Percentiles rank a stretch among this genome's conserved stretches.
Conservation (phyloP, 768 basidiomycete species). For the Botryobasidium botryosum region DNA sequence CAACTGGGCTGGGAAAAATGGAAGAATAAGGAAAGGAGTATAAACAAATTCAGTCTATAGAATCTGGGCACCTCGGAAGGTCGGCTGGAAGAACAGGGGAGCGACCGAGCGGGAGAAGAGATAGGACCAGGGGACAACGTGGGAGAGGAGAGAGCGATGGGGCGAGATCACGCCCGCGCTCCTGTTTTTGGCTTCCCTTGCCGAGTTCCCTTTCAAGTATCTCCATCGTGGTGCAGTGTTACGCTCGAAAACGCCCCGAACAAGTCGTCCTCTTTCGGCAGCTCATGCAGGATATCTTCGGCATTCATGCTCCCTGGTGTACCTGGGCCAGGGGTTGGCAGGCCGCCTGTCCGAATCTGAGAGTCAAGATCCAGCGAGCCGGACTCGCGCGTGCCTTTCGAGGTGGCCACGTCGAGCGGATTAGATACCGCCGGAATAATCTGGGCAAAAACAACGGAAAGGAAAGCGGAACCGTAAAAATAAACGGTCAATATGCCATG, state of each 20-base stretch:
- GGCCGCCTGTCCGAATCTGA: constrained; percentile 24
- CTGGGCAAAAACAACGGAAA: too few relatives aligned
- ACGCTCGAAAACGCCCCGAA: constrained; percentile 85
- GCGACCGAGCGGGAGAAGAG: background rate
- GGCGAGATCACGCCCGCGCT: background rate
- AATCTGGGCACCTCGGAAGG: too few relatives aligned
- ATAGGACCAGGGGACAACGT: background rate
- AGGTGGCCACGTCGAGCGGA: constrained; percentile 72
- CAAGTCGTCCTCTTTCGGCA: constrained; percentile 38
- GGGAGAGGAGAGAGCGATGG: constrained; percentile 1
- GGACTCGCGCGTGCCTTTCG: constrained; percentile 80
- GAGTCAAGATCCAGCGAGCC: constrained; percentile 74
- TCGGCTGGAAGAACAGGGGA: too few relatives aligned
- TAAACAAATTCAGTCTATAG: too few relatives aligned
- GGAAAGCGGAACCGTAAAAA: constrained; percentile 8
- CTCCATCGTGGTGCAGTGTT: constrained; percentile 63
- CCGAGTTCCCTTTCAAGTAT: too few relatives aligned
- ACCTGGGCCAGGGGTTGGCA: background rate
- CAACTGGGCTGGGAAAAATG: too few relatives aligned
- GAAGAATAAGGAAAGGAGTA: too few relatives aligned
- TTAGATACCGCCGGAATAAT: constrained; percentile 67
- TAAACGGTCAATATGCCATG: background rate
- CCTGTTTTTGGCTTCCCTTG: too few relatives aligned
- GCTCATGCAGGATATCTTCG: too few relatives aligned
- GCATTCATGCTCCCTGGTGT: background rate